Base-by-base conservation (phyloP, 768 basidiomycete species). In the Boletellus emodensis region DNA sequence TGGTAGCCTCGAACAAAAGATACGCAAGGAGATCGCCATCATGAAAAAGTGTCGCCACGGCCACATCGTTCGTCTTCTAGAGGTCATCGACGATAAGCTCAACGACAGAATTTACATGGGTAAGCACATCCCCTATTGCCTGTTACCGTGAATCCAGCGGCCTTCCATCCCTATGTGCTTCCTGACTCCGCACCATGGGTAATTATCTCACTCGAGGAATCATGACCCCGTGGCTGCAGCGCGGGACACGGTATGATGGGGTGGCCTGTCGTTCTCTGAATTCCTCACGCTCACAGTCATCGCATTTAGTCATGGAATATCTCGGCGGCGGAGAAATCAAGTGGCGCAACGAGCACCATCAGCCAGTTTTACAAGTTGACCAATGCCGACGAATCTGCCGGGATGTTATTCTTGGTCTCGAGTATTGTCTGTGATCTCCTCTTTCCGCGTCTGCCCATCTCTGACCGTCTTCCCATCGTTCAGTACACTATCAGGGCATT, bases 401-500 rank as follows among this genome's bases (percentile, higher is more conserved):
- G 47, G 96, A 98, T 68, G 89, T 94, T 44, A 82, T 96, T 42
- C 81, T 95, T 22, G 96, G 96, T 24, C 79, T 99, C 42, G 94
- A 97, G 65, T 99, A 98, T 67, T 74, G 95, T 96, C 61, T 61
- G 95, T 81, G 48, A 60, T 45, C 48, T 48, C 51, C 45, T 44
- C 48, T 34, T 50, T 28, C 37, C 51, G 46, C 38, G 48, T 26
- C 22, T 42, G 11, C 35, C 41, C 36, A 6, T 40, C 40, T 39
- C 60, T 53, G 33, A 53, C 30, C 24, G 48, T 11, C 38, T 42
- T 30, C 9, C 46, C 49, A n/a, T 14, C 28, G 3, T 37, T 11
- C 62, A 98, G 95, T 99, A 2, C 96, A 99, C 65, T 82, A 87
- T 61, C 94, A 98, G 64, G 96, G 95, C 20, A 98, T 99, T 68